These are phyloP conservation scores for Uronychia setigera DNA, from an alignment of 73 alveolate species.

Conservation along the genomic window DNA sequence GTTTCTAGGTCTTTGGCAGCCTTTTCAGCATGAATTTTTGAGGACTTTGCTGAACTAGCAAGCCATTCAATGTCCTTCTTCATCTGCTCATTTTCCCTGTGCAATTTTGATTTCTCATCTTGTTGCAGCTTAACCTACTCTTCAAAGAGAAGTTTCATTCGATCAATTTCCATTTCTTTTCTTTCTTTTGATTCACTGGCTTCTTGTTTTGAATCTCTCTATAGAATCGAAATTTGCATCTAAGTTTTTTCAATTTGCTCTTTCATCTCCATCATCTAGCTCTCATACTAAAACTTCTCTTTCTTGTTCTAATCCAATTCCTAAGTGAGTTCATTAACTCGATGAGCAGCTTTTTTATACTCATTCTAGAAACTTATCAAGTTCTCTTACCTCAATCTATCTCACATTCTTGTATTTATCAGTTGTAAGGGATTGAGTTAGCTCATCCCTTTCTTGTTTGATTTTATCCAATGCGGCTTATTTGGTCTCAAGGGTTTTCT, in stretches of 20 bases:
- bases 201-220: neutral
- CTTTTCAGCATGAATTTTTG: conserved; percentile 50
- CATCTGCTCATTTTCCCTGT: conserved; percentile 12
- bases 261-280: neutral
- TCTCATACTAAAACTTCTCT: conserved; percentile 16
- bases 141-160: neutral
- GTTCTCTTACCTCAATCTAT: conserved; percentile 35
- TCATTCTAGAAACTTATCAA: too few species aligned
- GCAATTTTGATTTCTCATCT: conserved; percentile 4
- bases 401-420: conserved; percentile 56
- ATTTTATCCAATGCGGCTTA: conserved; percentile 40
- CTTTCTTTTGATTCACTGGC: neutral
- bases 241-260: neutral
- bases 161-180: neutral
- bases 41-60: conserved; percentile 49
- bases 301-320: conserved; percentile 14
- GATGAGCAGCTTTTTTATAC: conserved; percentile 8
- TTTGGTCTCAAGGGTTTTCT: conserved; percentile 44
- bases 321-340: conserved; percentile 9
- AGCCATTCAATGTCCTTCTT: conserved; percentile 61
- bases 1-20: conserved; percentile 46
- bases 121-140: neutral
- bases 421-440: conserved; percentile 50
- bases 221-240: neutral
- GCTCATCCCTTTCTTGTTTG: conserved; percentile 52